Evolutionary conservation across 345 rosid genomes (phyloP).

Genomic region (Dipteronia sinensis): DNA sequence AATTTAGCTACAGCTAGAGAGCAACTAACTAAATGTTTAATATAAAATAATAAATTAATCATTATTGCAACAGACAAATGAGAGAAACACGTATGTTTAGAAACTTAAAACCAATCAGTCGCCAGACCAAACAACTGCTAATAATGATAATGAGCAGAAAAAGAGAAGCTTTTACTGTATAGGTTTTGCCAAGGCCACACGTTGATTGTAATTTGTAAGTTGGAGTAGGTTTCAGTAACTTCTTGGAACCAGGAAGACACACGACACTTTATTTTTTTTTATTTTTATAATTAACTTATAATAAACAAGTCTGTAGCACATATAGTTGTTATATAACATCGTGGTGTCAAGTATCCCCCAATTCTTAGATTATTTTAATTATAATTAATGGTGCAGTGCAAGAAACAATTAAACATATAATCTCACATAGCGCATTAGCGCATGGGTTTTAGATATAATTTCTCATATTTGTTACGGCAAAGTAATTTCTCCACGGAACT

Average conservation of each 20-base stretch:
- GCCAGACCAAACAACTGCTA: not conserved
- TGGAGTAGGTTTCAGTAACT: conserved; percentile 9
- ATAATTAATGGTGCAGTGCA: not conserved
- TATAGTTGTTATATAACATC: not conserved
- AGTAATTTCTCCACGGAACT: no score
- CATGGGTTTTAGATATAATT: not conserved
- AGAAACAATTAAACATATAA: not conserved
- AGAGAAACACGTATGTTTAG: not conserved
- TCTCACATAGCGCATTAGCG: not conserved
- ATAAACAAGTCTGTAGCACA: no score
- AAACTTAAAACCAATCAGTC: not conserved
- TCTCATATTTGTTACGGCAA: not conserved
- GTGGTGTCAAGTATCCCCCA: not conserved
- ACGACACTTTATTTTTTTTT: no score
- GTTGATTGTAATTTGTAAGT: not conserved
- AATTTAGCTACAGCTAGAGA: not conserved
- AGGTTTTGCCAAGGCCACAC: not conserved
- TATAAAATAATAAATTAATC: no score
- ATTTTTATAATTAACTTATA: no score
- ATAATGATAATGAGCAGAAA: not conserved
- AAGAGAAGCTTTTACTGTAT: not conserved
- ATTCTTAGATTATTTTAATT: not conserved
- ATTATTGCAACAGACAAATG: not conserved
- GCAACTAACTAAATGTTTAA: not conserved
- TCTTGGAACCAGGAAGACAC: not conserved